Conservation (phyloP, 768 basidiomycete species). For the Lyophyllum semitale region DNA sequence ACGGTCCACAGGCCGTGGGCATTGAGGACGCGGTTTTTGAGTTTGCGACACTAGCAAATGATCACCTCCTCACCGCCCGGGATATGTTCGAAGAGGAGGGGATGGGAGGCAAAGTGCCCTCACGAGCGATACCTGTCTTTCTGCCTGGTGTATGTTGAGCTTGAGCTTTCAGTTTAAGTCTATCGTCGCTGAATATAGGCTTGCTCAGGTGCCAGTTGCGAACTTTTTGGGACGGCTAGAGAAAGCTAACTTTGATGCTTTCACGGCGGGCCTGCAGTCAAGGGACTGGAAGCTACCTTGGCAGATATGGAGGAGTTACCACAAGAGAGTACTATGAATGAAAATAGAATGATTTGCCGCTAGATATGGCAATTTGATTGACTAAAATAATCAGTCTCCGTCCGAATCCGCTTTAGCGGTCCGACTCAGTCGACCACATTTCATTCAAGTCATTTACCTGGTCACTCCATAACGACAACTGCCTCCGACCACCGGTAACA, state of each 20-base stretch:
- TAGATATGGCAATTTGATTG: slow-evolving; percentile 24
- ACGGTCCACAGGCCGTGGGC: slow-evolving; percentile 53
- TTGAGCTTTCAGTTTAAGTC: slow-evolving; percentile 14
- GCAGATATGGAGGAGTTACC: slow-evolving; percentile 56
- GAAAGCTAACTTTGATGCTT: slow-evolving; percentile 70
- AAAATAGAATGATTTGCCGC: slow-evolving; percentile 15
- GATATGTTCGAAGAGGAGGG: slow-evolving; percentile 60
- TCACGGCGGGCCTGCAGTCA: slow-evolving; percentile 59
- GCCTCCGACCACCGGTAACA: slow-evolving; percentile 9
- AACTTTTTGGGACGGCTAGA: slow-evolving; percentile 69
- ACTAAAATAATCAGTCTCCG: slow-evolving; percentile 51
- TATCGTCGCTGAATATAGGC: slow-evolving; percentile 19
- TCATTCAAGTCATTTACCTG: slow-evolving; percentile 11
- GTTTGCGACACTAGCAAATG: slow-evolving; percentile 79
- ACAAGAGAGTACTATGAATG: slow-evolving; percentile 40
- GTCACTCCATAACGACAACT: slow-evolving; percentile 24
- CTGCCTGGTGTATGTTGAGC: slow-evolving; percentile 61
- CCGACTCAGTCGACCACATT: slow-evolving; percentile 23
- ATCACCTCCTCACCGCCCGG: slow-evolving; percentile 75
- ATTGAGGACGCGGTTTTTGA: slow-evolving; percentile 82
- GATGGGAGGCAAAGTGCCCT: slow-evolving; percentile 52
- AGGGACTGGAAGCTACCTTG: slow-evolving; percentile 81
- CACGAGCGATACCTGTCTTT: slow-evolving; percentile 69
- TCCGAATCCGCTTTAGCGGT: slow-evolving; percentile 39
- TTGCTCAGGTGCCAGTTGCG: slow-evolving; percentile 61